Percentiles rank a stretch among this genome's conserved stretches.
phyloP scores from a whole-genome alignment of 768 basidiomycete genomes.

The Pleurotus sapidus region DNA sequence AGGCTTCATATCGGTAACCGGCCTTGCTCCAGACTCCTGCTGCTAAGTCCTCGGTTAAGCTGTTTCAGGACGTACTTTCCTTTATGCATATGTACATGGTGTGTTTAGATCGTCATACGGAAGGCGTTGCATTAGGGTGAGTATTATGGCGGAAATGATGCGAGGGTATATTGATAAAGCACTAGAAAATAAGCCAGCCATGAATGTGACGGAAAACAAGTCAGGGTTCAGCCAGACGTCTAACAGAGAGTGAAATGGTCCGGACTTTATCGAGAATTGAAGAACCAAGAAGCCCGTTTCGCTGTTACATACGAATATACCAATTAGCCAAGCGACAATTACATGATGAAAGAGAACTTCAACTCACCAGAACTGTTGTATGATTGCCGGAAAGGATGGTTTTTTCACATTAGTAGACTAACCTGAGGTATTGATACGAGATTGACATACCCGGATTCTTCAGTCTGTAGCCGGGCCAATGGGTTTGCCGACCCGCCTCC shows the following conservation, averaged over 20 bases:
- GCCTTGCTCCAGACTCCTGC: neutral
- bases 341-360: slow-evolving; percentile 21
- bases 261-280: slow-evolving; percentile 66
- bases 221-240: slow-evolving; percentile 2
- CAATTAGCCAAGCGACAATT: slow-evolving; percentile 14
- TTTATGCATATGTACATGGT: neutral
- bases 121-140: slow-evolving; percentile 1
- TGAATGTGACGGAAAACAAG: neutral
- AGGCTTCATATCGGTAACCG: neutral
- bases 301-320: slow-evolving; percentile 39
- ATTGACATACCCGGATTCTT: slow-evolving; percentile 66
- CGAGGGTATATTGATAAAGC: slow-evolving; percentile 2
- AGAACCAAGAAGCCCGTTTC: slow-evolving; percentile 93
- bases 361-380: slow-evolving; percentile 31
- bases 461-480: slow-evolving; percentile 72
- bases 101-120: neutral
- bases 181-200: slow-evolving; percentile 4
- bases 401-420: slow-evolving; percentile 14
- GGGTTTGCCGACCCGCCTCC: slow-evolving; percentile 55
- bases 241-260: neutral
- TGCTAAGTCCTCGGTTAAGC: neutral
- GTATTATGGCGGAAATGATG: slow-evolving; percentile 3
- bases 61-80: neutral
- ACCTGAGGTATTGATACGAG: neutral
- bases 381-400: slow-evolving; percentile 8